phyloP scores from a whole-genome alignment of 2,329 filamentous ascomycete genomes.

The Fusarium austroafricanum region DNA sequence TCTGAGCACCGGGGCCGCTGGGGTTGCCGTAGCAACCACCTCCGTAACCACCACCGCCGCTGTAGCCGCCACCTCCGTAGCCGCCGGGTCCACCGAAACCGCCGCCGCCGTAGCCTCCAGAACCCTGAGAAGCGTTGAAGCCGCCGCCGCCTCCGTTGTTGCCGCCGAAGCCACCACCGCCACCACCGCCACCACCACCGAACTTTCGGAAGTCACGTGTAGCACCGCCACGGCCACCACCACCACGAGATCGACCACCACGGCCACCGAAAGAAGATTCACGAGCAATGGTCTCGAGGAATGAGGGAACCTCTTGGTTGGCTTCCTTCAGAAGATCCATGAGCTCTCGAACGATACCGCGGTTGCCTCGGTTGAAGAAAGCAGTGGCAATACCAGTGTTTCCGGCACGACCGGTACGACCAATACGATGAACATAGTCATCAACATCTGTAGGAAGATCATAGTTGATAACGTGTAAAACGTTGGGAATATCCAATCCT shows the following conservation, averaged over 20 bases:
- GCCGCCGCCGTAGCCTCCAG: too few relatives aligned
- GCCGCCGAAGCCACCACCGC: conserved; percentile 50
- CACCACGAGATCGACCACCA: conserved; percentile 66
- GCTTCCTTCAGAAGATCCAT: conserved; percentile 99
- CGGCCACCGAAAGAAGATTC: conserved; percentile 89
- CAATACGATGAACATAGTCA: conserved; percentile 98
- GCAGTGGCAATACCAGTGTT: conserved; percentile 98
- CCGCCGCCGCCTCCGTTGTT: conserved; percentile 53
- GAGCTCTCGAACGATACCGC: conserved; percentile 95
- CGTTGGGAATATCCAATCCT: conserved; percentile 93
- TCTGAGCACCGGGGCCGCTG: conserved; percentile 74
- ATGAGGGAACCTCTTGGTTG: conserved; percentile 93
- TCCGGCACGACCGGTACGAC: conserved; percentile 99
- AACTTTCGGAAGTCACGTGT: conserved; percentile 93
- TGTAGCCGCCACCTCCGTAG: conserved; percentile 55
- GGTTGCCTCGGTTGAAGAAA: conserved; percentile 99
- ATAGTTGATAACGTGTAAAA: conserved; percentile 98
- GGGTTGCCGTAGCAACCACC: conserved; percentile 71
- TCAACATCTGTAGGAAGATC: conserved; percentile 99
- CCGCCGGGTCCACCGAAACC: conserved; percentile 58
- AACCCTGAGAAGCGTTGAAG: too few relatives aligned
- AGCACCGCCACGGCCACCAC: conserved; percentile 73
- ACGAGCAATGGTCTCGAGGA: conserved; percentile 97
- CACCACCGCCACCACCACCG: conserved; percentile 62
- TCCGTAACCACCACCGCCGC: conserved; percentile 58